Conservation (phyloP, 768 basidiomycete genomes). For the Rhodosporidiobolus sp. region DNA sequence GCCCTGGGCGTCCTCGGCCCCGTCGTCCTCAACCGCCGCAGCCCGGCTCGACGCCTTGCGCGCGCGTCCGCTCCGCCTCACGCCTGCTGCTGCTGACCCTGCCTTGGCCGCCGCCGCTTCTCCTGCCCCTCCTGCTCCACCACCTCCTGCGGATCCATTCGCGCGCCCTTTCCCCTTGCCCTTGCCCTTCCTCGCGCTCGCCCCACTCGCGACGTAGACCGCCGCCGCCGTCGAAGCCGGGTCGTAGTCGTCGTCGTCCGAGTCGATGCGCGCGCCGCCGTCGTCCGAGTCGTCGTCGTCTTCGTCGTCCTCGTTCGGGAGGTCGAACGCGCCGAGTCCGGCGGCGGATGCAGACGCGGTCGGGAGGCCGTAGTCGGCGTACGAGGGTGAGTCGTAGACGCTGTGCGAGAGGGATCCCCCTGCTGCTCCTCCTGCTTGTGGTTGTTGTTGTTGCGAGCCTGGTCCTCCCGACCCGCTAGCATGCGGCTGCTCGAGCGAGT, state of each 20-base stretch:
- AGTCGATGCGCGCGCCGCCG: not conserved
- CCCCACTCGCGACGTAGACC: not conserved
- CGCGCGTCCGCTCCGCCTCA: not conserved
- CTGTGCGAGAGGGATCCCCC: not conserved
- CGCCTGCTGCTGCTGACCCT: not conserved
- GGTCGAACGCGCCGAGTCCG: not conserved
- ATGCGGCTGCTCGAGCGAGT: not conserved
- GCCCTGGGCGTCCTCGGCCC: not conserved
- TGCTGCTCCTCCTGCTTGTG: not conserved
- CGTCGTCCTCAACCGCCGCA: not conserved
- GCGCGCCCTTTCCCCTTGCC: slow-evolving; percentile 13
- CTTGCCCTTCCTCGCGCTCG: not conserved
- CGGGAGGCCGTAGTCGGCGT: not conserved
- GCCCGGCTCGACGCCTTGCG: not conserved
- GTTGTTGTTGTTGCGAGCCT: not conserved
- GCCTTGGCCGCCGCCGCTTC: not conserved
- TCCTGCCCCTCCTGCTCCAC: no score
- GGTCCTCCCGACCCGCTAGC: not conserved
- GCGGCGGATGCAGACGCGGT: not conserved
- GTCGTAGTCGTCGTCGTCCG: slow-evolving; percentile 3
- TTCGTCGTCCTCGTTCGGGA: not conserved
- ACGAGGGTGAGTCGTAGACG: not conserved
- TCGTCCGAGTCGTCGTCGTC: not conserved
- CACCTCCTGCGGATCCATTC: not conserved
- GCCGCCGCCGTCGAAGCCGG: not conserved